phyloP scores from a whole-genome alignment of 2,329 filamentous ascomycete species.

The Talaromyces pinophilus region DNA sequence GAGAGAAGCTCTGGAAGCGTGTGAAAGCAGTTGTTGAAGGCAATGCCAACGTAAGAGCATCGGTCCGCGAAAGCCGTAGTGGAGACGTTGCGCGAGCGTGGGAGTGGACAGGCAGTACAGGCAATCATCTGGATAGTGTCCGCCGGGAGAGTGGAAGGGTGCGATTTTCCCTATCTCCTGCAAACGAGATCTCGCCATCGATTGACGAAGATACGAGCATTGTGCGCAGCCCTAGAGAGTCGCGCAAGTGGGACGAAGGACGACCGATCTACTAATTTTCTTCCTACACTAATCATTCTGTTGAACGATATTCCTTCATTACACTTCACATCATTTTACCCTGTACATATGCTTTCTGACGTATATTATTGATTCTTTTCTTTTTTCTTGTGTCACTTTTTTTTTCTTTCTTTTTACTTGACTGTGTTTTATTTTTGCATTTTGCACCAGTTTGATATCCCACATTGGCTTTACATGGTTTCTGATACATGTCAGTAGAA shows the following conservation, averaged over 20 bases:
- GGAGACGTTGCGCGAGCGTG: constrained; percentile 63
- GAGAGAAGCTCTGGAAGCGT: constrained; percentile 79
- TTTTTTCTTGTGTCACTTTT: neutral
- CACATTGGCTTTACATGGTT: neutral
- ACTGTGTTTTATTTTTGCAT: neutral
- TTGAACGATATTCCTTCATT: neutral
- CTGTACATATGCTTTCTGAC: constrained; percentile 22
- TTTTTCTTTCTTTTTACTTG: neutral
- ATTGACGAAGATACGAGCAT: constrained; percentile 21
- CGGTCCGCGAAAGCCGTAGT: constrained; percentile 62
- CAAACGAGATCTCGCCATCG: constrained; percentile 26
- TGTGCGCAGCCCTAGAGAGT: constrained; percentile 32
- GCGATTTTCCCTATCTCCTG: constrained; percentile 32
- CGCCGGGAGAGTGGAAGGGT: constrained; percentile 32
- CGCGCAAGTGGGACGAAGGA: constrained; percentile 45
- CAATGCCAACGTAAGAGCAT: constrained; percentile 87
- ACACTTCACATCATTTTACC: constrained; percentile 5
- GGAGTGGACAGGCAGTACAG: constrained; percentile 67
- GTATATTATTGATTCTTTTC: constrained; percentile 21
- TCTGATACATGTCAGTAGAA: neutral
- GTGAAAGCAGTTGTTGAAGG: constrained; percentile 85
- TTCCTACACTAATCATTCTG: constrained; percentile 5
- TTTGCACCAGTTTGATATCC: constrained; percentile 11
- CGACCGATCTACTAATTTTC: constrained; percentile 43
- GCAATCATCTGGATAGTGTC: constrained; percentile 48